Evolutionary conservation across 1,284 basidiomycete genomes (phyloP), one percentile per base, ranked within the genome.

Genomic region (Austroboletus niveus): DNA sequence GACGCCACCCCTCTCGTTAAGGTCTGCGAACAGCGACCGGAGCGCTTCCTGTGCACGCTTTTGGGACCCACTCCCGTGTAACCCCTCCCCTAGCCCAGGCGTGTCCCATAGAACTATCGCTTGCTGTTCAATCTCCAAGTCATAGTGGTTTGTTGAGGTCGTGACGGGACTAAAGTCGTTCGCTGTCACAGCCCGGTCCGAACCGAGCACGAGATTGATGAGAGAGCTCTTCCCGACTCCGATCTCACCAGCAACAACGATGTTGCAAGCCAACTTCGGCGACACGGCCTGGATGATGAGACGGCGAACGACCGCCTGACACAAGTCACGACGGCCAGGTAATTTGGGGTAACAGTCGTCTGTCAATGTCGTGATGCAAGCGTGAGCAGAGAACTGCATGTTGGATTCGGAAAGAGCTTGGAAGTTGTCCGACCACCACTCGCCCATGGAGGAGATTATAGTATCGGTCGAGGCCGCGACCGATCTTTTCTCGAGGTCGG

Each of bases 401-500:
- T 41, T 45, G 47, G 49, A 57, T 1, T 55, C 53, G n/a, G 35
- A 24, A 24, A 71, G 54, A 3, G 29, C 8, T 10, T 15, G 10
- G 5, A 29, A 22, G 45, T 72, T 72, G 50, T 27, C 56, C 11
- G 43, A 45, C 71, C 69, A 72, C 69, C 69, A 70, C 8, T 60
- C 55, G 1, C 66, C 65, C 70, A 72, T 72, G 32, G 61, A 66
- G 2, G 40, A 31, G 11, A 64, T 39, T 42, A 61, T n/a, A 12
- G 27, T 48, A 12, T 61, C 45, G 22, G 62, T 54, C 5, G 15
- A 32, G 22, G 51, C 24, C 4, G n/a, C 29, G 22, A 50, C 24
- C 8, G 65, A 69, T 31, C 52, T 41, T 36, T 69, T 60, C 52
- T 70, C 70, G 9, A 72, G 65, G n/a, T 69, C 69, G 17, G 70